Conservation (phyloP, 2,329 filamentous ascomycete species). For the Diaporthe ilicicola region DNA sequence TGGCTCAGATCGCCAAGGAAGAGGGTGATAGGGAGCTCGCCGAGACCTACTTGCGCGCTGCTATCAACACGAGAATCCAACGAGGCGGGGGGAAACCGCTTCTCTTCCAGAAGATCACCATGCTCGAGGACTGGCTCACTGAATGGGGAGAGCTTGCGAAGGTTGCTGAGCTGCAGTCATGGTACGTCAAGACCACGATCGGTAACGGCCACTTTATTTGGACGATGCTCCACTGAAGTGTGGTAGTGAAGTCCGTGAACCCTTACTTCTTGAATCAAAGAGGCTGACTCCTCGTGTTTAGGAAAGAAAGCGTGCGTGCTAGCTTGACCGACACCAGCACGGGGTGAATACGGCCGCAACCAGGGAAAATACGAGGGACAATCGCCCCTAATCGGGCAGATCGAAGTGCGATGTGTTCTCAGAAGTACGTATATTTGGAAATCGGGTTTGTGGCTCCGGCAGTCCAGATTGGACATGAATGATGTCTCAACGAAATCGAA, state of each 20-base stretch:
- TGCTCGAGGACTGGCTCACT: constrained; percentile 18
- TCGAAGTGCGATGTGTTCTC: too few species aligned
- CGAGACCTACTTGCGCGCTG: constrained; percentile 13
- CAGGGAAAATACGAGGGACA: too few species aligned
- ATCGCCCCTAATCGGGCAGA: background rate
- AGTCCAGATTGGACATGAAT: too few species aligned
- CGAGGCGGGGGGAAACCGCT: background rate
- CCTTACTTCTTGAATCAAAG: too few species aligned
- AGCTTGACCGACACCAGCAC: background rate
- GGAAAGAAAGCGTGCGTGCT: constrained; percentile 10
- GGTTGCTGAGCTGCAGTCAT: constrained; percentile 11
- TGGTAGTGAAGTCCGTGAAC: background rate
- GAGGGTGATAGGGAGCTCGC: constrained; percentile 11
- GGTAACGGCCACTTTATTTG: background rate
- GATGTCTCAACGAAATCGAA: too few species aligned
- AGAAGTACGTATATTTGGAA: too few species aligned
- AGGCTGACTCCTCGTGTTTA: background rate
- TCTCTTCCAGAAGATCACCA: background rate
- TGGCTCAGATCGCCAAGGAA: constrained; percentile 23
- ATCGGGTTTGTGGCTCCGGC: too few species aligned
- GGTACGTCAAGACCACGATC: background rate
- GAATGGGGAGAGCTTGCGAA: constrained; percentile 28
- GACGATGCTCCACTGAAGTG: background rate
- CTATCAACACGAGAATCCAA: constrained; percentile 13
- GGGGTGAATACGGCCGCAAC: background rate